These are phyloP conservation scores for Globisporangium polare DNA, from an alignment of 352 stramenopile species.

Conservation along the genomic window DNA sequence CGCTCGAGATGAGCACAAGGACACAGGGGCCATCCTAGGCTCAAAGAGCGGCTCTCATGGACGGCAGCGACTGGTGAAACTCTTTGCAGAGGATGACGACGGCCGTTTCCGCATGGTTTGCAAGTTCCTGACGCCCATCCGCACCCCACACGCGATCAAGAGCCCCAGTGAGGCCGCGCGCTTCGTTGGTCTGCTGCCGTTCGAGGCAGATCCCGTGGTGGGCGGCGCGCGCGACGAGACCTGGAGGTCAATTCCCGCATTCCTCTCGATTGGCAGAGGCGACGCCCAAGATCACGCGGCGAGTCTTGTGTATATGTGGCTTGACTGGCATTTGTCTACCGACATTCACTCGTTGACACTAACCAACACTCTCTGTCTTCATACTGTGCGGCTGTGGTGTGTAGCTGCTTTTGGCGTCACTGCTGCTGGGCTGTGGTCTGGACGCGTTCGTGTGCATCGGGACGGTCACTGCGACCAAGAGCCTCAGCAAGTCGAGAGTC, in stretches of 20 bases:
- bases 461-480: slow-evolving; percentile 43
- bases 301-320: not conserved
- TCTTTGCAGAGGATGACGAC: slow-evolving; percentile 88
- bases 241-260: slow-evolving; percentile 72
- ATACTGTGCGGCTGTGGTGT: not conserved
- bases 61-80: slow-evolving; percentile 55
- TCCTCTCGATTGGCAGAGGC: slow-evolving; percentile 71
- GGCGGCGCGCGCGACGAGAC: slow-evolving; percentile 58
- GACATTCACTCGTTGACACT: not conserved
- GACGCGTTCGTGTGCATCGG: slow-evolving; percentile 88
- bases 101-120: slow-evolving; percentile 83
- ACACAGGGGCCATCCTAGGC: not conserved
- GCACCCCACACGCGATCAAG: slow-evolving; percentile 38
- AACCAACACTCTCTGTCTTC: not conserved
- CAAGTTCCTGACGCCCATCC: slow-evolving; percentile 74
- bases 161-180: slow-evolving; percentile 79
- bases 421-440: slow-evolving; percentile 87
- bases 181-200: slow-evolving; percentile 81
- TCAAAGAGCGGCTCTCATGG: slow-evolving; percentile 12
- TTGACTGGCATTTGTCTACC: not conserved
- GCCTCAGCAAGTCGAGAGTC: slow-evolving; percentile 12
- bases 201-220: slow-evolving; percentile 45
- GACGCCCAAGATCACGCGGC: slow-evolving; percentile 84
- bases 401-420: slow-evolving; percentile 77
- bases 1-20: slow-evolving; percentile 22